Conservation (phyloP, 2,329 filamentous ascomycete genomes). For the Xylaria polymorpha region DNA sequence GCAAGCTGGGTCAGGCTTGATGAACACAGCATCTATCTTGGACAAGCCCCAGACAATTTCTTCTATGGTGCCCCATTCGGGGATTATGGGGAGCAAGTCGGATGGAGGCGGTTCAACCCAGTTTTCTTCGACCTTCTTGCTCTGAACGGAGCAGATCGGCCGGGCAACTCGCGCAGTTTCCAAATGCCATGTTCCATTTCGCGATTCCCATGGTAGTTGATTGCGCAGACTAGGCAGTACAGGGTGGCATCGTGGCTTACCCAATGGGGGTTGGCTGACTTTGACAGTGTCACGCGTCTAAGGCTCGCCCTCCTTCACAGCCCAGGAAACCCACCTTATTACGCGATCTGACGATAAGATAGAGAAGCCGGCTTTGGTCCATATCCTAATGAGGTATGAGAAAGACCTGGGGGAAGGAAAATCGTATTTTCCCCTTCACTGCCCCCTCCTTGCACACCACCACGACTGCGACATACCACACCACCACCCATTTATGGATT, state of each 20-base stretch:
- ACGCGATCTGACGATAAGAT: conserved; percentile 46
- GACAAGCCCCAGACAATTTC: conserved; percentile 20
- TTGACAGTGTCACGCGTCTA: conserved; percentile 50
- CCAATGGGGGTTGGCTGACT: conserved; percentile 51
- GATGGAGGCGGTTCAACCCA: conserved; percentile 21
- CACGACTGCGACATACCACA: conserved; percentile 44
- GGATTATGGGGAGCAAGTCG: conserved; percentile 35
- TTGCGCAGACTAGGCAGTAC: conserved; percentile 31
- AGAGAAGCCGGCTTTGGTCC: conserved; percentile 42
- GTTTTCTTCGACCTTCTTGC: conserved; percentile 15
- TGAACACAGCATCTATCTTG: conserved; percentile 19
- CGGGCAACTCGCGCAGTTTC: conserved; percentile 31
- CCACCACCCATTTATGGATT: conserved; percentile 41
- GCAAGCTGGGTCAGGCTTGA: conserved; percentile 23
- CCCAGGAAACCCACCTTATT: conserved; percentile 44
- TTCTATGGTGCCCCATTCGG: conserved; percentile 3
- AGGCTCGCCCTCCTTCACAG: conserved; percentile 47
- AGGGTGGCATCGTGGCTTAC: conserved; percentile 51
- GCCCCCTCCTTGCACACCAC: conserved; percentile 45
- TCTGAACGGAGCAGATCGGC: conserved; percentile 25
- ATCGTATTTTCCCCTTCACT: conserved; percentile 38
- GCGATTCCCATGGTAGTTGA: conserved; percentile 44
- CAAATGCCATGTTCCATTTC: conserved; percentile 44
- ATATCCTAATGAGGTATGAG: conserved; percentile 44
- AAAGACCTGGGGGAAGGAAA: conserved; percentile 35